Conservation (phyloP, 768 basidiomycete genomes). For the Exsudoporus frostii region DNA sequence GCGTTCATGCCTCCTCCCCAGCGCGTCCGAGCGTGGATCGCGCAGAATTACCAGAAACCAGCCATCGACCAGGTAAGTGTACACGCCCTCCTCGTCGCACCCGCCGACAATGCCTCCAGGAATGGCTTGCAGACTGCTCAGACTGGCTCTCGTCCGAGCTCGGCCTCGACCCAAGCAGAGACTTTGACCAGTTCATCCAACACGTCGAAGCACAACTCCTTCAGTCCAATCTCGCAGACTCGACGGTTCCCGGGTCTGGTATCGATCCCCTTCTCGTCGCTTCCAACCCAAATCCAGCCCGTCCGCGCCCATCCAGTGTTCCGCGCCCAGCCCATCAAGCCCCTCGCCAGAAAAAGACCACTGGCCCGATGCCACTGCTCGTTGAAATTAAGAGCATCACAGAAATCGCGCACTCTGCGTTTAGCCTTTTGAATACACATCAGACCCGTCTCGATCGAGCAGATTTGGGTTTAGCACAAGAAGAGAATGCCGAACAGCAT, state of each 20-base stretch:
- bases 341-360: constrained; percentile 19
- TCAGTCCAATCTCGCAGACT: constrained; percentile 68
- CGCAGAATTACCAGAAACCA: constrained; percentile 55
- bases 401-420: constrained; percentile 84
- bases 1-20: constrained; percentile 21
- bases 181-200: constrained; percentile 51
- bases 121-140: constrained; percentile 75
- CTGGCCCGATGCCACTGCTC: constrained; percentile 50
- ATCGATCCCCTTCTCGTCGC: constrained; percentile 35
- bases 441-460: constrained; percentile 60
- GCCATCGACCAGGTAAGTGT: constrained; percentile 55
- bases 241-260: constrained; percentile 68
- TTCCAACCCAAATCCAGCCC: constrained; percentile 7
- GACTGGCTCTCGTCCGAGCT: constrained; percentile 55
- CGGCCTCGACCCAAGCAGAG: constrained; percentile 41
- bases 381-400: constrained; percentile 77
- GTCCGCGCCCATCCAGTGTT: not conserved
- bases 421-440: constrained; percentile 68
- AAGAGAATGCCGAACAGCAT: constrained; percentile 44
- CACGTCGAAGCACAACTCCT: constrained; percentile 66
- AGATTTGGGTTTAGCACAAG: constrained; percentile 40
- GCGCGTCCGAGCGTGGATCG: constrained; percentile 51
- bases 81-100: not conserved
- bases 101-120: constrained; percentile 37
- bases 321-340: constrained; percentile 3